These are phyloP conservation scores for Quaeritorhiza haematococci DNA, from an alignment of 371 early-diverging fungal species.

Conservation along the genomic window DNA sequence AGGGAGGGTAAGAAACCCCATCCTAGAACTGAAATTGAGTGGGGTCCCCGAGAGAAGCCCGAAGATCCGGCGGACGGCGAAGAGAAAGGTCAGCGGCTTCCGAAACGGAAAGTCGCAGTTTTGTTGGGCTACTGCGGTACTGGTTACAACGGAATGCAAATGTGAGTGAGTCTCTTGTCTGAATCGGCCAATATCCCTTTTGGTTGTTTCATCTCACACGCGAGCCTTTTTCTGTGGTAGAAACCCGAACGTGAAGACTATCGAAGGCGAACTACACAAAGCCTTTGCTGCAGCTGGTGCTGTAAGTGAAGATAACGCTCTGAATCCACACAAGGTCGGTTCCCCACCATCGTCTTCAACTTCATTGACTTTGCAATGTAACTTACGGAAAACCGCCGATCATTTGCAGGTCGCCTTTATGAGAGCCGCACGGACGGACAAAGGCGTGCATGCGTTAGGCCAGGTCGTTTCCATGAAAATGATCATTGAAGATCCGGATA, in stretches of 20 bases:
- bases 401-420: constrained; percentile 70
- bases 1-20: too few relatives aligned
- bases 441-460: constrained; percentile 73
- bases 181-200: background rate
- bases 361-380: too few relatives aligned
- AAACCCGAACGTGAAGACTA: constrained; percentile 23
- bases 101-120: constrained; percentile 85
- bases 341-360: too few relatives aligned
- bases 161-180: constrained; percentile 46
- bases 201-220: background rate
- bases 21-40: background rate
- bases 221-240: constrained; percentile 1
- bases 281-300: constrained; percentile 31
- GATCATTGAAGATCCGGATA: constrained; percentile 64
- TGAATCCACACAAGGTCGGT: constrained; percentile 31
- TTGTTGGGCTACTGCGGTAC: constrained; percentile 90
- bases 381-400: too few relatives aligned
- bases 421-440: constrained; percentile 97
- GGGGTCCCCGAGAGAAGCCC: background rate
- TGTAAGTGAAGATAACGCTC: constrained; percentile 31
- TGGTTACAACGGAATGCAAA: constrained; percentile 95
- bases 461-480: constrained; percentile 32
- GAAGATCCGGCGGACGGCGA: constrained; percentile 5
- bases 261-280: constrained; percentile 37
- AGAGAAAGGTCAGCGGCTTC: constrained; percentile 23